Percentiles rank a stretch among this genome's conserved stretches.
phyloP scores from a whole-genome alignment of 495 filamentous ascomycete genomes.

The Lophiotrema nucula region DNA sequence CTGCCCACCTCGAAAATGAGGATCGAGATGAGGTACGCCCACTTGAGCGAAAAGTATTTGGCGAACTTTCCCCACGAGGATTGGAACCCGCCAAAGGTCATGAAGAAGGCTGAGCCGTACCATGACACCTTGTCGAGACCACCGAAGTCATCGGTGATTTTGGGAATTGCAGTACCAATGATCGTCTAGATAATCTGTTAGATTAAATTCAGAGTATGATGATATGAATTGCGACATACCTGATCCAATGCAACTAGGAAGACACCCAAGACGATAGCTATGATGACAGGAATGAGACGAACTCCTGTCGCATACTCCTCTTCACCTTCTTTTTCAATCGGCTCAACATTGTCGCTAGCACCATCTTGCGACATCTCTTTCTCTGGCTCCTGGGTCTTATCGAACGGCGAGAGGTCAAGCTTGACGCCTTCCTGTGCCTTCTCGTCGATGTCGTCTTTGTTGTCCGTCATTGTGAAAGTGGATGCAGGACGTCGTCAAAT shows the following conservation, averaged over 20 bases:
- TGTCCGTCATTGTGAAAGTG: no score
- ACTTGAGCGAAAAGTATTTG: slow-evolving; percentile 71
- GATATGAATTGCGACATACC: not conserved
- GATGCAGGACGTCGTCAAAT: no score
- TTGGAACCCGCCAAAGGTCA: slow-evolving; percentile 56
- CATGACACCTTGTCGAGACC: slow-evolving; percentile 26
- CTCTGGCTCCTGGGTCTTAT: no score
- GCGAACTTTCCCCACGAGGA: slow-evolving; percentile 75
- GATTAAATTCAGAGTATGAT: not conserved
- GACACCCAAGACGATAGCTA: not conserved
- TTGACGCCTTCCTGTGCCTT: no score
- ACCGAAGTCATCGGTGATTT: slow-evolving; percentile 31
- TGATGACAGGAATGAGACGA: not conserved
- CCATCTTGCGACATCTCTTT: no score
- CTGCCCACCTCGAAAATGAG: slow-evolving; percentile 78
- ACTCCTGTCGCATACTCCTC: not conserved
- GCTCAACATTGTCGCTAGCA: no score
- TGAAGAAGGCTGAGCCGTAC: slow-evolving; percentile 25
- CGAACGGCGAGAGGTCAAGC: no score
- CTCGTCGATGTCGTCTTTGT: no score
- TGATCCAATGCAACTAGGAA: not conserved
- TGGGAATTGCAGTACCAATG: slow-evolving; percentile 29
- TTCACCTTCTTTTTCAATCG: not conserved
- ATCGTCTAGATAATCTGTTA: slow-evolving; percentile 12
- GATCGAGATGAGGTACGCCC: slow-evolving; percentile 66